phyloP scores from a whole-genome alignment of 2,329 filamentous ascomycete species.

The Neopestalotiopsis clavispora region DNA sequence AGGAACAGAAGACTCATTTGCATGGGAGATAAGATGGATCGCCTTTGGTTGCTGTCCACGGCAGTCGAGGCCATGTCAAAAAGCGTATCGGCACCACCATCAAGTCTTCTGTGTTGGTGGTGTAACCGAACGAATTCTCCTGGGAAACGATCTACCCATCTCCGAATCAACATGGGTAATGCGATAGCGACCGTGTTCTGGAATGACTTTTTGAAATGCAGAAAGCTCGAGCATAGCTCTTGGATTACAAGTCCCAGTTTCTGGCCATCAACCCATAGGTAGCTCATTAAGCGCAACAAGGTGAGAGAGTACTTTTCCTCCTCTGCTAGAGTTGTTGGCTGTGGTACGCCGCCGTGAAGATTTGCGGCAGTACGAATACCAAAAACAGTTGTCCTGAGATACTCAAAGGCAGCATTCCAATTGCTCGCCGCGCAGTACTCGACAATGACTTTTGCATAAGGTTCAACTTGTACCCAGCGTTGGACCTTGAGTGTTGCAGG shows the following conservation, averaged over 20 bases:
- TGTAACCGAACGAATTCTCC: conserved; percentile 69
- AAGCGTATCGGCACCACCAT: conserved; percentile 68
- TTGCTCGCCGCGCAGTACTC: conserved; percentile 70
- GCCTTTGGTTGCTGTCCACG: conserved; percentile 61
- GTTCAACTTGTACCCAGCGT: conserved; percentile 51
- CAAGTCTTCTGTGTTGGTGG: conserved; percentile 63
- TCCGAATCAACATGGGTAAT: conserved; percentile 65
- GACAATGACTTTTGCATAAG: conserved; percentile 59
- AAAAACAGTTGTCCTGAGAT: conserved; percentile 58
- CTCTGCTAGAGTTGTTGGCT: conserved; percentile 45
- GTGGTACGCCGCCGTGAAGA: conserved; percentile 42
- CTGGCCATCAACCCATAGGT: conserved; percentile 67
- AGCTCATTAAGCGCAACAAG: conserved; percentile 63
- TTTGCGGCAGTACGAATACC: conserved; percentile 51
- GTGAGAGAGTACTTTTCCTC: conserved; percentile 59
- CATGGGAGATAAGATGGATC: conserved; percentile 62
- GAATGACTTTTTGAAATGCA: conserved; percentile 67
- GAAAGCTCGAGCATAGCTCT: conserved; percentile 69
- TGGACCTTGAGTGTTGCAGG: conserved; percentile 10
- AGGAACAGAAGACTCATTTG: conserved; percentile 68
- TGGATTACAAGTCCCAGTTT: conserved; percentile 68
- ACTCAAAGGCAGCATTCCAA: conserved; percentile 65
- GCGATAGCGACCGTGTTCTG: conserved; percentile 68
- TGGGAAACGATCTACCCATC: conserved; percentile 70
- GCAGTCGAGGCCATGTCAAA: conserved; percentile 72